phyloP scores from a whole-genome alignment of 768 basidiomycete genomes.

The Strobilomyces echinocephalus region DNA sequence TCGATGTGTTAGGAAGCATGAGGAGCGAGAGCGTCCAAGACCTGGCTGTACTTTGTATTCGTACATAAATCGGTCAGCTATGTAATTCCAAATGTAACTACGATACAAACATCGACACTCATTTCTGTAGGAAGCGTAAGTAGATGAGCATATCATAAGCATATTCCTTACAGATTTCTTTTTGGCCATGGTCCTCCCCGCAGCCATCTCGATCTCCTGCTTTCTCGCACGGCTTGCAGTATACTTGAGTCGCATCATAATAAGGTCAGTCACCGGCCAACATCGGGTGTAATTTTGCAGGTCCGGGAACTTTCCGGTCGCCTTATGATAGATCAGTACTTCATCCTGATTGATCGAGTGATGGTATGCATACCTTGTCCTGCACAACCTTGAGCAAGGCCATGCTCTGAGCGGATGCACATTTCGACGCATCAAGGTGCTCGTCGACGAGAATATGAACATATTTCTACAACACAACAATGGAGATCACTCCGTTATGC shows the following conservation, averaged over 20 bases:
- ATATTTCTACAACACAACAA: background rate
- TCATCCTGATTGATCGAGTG: too few species aligned
- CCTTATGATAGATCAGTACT: background rate
- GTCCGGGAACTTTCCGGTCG: background rate
- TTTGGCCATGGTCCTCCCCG: background rate
- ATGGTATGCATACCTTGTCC: background rate
- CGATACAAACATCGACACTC: background rate
- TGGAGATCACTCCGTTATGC: too few species aligned
- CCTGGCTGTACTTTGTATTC: too few species aligned
- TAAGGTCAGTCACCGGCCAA: background rate
- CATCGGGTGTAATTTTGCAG: background rate
- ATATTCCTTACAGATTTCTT: too few species aligned
- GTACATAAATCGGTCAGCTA: too few species aligned
- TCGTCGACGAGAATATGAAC: background rate
- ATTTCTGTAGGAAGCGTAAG: background rate
- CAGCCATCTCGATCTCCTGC: background rate
- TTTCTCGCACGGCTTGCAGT: background rate
- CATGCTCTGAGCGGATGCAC: background rate
- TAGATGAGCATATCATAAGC: too few species aligned
- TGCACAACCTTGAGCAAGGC: background rate
- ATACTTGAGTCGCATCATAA: conserved; percentile 15
- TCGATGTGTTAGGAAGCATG: too few species aligned
- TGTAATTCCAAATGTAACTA: too few species aligned
- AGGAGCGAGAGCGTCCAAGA: too few species aligned
- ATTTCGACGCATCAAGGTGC: background rate